Evolutionary conservation across 2,329 filamentous ascomycete genomes (phyloP).

Genomic region (Neonectria punicea): DNA sequence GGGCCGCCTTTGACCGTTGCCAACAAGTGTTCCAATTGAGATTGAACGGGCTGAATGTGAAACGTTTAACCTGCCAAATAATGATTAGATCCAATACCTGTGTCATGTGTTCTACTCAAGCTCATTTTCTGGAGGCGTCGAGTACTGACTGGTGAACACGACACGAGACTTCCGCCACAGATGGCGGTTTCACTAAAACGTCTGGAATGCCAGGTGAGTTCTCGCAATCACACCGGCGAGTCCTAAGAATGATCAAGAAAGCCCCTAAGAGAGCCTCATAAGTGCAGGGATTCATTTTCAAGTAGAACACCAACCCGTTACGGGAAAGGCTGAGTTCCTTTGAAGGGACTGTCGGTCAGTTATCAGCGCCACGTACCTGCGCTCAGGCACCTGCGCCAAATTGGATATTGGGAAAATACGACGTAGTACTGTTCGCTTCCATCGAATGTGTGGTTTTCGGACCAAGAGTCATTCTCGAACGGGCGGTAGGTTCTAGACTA

Average conservation of each 20-base stretch:
- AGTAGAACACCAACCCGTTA: neutral
- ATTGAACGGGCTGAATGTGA: neutral
- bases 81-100: neutral
- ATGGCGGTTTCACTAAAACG: neutral
- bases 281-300: neutral
- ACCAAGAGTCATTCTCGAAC: neutral
- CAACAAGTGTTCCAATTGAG: neutral
- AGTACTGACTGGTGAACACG: neutral
- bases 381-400: neutral
- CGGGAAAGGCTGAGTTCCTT: neutral
- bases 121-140: neutral
- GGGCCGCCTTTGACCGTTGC: neutral
- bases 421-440: neutral
- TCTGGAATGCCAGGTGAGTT: neutral
- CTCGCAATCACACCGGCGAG: neutral
- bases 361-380: neutral
- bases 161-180: neutral
- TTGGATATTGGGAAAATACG: neutral
- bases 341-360: neutral
- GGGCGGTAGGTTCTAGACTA: neutral
- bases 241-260: neutral
- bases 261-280: neutral
- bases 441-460: neutral
- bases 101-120: neutral
- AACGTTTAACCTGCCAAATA: neutral